Evolutionary conservation across 345 rosid species (phyloP), one percentile per base, ranked within the genome.

Genomic region (Populus davidiana): DNA sequence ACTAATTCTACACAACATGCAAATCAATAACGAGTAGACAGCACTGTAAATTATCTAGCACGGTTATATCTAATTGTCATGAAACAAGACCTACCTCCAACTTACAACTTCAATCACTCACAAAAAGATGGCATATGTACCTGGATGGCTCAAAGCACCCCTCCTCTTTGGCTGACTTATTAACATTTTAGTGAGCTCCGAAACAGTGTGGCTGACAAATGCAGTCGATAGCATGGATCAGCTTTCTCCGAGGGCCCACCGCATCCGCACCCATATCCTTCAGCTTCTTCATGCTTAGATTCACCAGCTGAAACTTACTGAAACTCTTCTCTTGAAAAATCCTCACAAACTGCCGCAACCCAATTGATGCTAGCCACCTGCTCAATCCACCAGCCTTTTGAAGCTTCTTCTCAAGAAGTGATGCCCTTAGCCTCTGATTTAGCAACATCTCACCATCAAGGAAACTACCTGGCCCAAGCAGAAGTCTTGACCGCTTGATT

Each of bases 241-340:
- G 83, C 84, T 96, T 96, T 82, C 99, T 90, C 82, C 98, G 88
- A 0, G 98, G 98, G 7, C 98, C 98, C 21, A 96, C 97, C 2
- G 97, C 97, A 75, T 86, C 81, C 20, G 92, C 94, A 74, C 99
- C 99, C 99, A 96, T 96, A 47, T 93, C 93, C 82, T 93, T 96
- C 16, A 96, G 94, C 88, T 96, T 93, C 87, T 91, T 86, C 99
- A 93, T 96, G 56, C 90, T 92, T 75, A 96, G 77, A 81, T 86
- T 90, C 77, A 91, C 94, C 85, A 96, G 75, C 82, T 91, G 94
- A 84, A 89, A 92, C 78, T 93, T 89, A 41, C 72, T 84, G 77
- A 92, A 67, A 54, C 86, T 84, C 82, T 85, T 91, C 23, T 86
- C 86, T 65, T 75, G 88, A 78, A 96, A 86, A 74, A 95, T 86